Percentiles rank a stretch among this genome's conserved stretches.
phyloP scores from a whole-genome alignment of 495 filamentous ascomycete species.

The Xylaria nigripes region DNA sequence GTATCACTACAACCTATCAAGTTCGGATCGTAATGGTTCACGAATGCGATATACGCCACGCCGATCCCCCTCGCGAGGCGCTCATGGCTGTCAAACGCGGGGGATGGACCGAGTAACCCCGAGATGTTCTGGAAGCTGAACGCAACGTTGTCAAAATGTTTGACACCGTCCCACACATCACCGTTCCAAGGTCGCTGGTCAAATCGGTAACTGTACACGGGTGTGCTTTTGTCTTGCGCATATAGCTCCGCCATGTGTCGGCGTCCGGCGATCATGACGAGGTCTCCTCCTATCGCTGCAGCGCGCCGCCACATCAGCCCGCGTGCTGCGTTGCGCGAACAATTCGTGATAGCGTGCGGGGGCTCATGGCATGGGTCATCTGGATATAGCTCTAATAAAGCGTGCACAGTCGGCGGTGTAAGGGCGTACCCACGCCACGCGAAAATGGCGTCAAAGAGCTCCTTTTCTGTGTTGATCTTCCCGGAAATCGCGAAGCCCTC shows the following conservation, averaged over 20 bases:
- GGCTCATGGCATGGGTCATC: conserved; percentile 40
- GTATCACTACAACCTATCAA: too few species aligned
- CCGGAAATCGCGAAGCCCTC: conserved; percentile 29
- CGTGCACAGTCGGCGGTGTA: conserved; percentile 21
- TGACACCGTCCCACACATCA: conserved; percentile 31
- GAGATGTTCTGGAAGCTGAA: conserved; percentile 53
- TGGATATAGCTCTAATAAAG: conserved; percentile 43
- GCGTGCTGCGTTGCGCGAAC: conserved; percentile 30
- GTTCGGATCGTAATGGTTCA: conserved; percentile 46
- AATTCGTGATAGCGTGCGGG: conserved; percentile 36
- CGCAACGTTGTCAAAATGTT: conserved; percentile 55
- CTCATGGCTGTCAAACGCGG: conserved; percentile 35
- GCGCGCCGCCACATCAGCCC: conserved; percentile 48
- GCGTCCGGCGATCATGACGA: conserved; percentile 47
- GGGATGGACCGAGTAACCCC: conserved; percentile 43
- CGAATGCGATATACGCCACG: conserved; percentile 47
- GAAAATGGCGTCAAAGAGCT: conserved; percentile 25
- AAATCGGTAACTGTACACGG: conserved; percentile 58
- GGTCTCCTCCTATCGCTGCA: conserved; percentile 47
- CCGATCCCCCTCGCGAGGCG: conserved; percentile 46
- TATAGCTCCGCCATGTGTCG: conserved; percentile 48
- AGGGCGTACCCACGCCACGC: conserved; percentile 27
- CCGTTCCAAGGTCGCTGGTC: conserved; percentile 41
- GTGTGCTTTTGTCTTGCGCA: conserved; percentile 31
- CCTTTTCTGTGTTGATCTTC: conserved; percentile 19